Conservation (phyloP, 31 red algal species). For the Pterothamnion heteromorphum region DNA sequence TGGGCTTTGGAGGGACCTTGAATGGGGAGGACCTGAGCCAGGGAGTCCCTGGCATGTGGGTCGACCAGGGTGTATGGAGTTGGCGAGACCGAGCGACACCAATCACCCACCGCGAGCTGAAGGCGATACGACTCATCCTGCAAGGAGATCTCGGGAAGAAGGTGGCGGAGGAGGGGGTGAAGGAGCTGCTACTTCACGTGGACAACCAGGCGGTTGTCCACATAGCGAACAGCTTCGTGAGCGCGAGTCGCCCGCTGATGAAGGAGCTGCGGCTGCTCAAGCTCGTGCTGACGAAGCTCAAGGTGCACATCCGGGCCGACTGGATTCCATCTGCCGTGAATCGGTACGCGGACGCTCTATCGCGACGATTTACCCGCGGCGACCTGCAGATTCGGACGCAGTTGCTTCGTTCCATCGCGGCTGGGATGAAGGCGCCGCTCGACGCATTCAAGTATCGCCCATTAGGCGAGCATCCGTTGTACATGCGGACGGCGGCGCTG, state of each 20-base stretch:
- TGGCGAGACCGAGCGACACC: not conserved
- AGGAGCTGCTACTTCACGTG: conserved; percentile 16
- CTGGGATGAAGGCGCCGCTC: not conserved
- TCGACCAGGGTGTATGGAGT: conserved; percentile 35
- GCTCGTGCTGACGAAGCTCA: not conserved
- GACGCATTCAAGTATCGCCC: conserved; percentile 14
- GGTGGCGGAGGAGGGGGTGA: not conserved
- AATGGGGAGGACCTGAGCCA: not conserved
- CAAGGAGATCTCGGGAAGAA: not conserved
- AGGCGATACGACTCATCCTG: not conserved
- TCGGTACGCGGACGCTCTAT: conserved; percentile 13
- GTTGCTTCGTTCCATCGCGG: conserved; percentile 1
- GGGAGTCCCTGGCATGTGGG: not conserved
- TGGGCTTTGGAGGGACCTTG: conserved; percentile 42
- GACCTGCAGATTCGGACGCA: conserved; percentile 32
- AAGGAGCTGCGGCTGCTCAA: conserved; percentile 9
- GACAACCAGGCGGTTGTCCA: conserved; percentile 38
- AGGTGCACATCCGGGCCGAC: not conserved
- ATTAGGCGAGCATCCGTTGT: conserved; percentile 6
- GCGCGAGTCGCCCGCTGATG: not conserved
- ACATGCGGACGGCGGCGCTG: not conserved
- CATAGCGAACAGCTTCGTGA: conserved; percentile 7
- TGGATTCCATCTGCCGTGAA: conserved; percentile 41
- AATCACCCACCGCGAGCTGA: conserved; percentile 6
- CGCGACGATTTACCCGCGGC: conserved; percentile 20